Evolutionary conservation across 2,329 filamentous ascomycete genomes (phyloP).

Genomic region (Paramyrothecium roridum): DNA sequence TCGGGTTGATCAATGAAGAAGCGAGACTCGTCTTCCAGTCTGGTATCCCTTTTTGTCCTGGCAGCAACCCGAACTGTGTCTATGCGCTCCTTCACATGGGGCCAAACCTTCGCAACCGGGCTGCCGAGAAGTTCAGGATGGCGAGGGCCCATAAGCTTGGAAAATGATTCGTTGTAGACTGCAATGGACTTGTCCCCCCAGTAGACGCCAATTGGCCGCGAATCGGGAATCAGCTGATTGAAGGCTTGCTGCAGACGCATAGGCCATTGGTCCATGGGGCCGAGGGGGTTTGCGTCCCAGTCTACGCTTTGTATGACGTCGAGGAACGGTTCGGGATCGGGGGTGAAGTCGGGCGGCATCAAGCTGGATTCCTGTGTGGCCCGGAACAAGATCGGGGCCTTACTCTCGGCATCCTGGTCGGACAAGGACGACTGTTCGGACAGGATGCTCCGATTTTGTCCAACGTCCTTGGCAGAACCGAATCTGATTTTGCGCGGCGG

Average conservation of each 20-base stretch:
- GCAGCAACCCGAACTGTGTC: conserved; percentile 17
- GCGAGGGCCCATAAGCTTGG: conserved; percentile 59
- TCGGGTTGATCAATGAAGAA: conserved; percentile 41
- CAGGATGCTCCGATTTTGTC: conserved; percentile 6
- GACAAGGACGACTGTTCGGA: not conserved
- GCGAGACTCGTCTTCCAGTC: conserved; percentile 39
- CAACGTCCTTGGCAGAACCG: conserved; percentile 17
- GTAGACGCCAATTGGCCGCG: conserved; percentile 55
- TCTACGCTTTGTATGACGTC: conserved; percentile 38
- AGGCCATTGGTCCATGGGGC: conserved; percentile 44
- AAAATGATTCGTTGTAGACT: conserved; percentile 67
- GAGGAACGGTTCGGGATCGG: conserved; percentile 33
- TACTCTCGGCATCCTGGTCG: conserved; percentile 12
- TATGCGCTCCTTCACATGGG: conserved; percentile 45
- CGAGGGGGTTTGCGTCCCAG: conserved; percentile 45
- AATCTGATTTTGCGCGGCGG: conserved; percentile 27
- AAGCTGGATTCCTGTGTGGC: conserved; percentile 27
- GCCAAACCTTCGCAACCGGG: conserved; percentile 57
- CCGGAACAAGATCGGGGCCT: conserved; percentile 21
- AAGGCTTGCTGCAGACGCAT: conserved; percentile 41
- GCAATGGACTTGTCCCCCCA: conserved; percentile 61
- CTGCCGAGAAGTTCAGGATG: conserved; percentile 63
- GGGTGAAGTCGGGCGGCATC: conserved; percentile 29
- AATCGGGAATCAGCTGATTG: conserved; percentile 40
- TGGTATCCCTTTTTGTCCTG: conserved; percentile 25